Percentiles rank a stretch among this genome's conserved stretches.
These are phyloP conservation scores for Nicotiana attenuata DNA, from an alignment of 257 asterid genomes.

Conservation along the genomic window DNA sequence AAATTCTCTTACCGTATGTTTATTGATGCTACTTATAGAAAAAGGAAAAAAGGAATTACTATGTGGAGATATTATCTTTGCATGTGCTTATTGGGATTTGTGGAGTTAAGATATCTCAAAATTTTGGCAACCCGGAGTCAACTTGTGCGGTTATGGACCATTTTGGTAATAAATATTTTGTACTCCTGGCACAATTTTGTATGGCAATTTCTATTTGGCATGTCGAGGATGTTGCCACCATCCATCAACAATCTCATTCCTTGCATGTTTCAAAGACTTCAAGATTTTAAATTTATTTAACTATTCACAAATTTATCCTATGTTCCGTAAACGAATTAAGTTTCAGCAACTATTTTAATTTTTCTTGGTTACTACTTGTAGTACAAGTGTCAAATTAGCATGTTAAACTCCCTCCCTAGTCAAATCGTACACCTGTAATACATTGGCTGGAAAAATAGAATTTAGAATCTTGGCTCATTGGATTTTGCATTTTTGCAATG, in stretches of 20 bases:
- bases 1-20: slow-evolving; percentile 6
- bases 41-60: background rate
- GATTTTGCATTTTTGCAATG: background rate
- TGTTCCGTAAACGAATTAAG: background rate
- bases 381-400: background rate
- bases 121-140: background rate
- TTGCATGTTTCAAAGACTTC: background rate
- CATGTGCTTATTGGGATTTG: background rate
- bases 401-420: background rate
- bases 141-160: background rate
- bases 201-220: background rate
- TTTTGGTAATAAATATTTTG: background rate
- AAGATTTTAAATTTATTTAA: too few species aligned
- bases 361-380: background rate
- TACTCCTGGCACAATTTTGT: background rate
- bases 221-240: background rate
- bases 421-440: background rate
- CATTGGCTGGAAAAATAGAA: background rate
- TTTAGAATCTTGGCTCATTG: background rate
- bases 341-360: background rate
- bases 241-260: background rate
- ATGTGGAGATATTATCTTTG: background rate
- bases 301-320: background rate
- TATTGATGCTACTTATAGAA: background rate
- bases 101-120: background rate